phyloP scores from a whole-genome alignment of 805 yeast species.

The Wickerhamiella hasegawae region DNA sequence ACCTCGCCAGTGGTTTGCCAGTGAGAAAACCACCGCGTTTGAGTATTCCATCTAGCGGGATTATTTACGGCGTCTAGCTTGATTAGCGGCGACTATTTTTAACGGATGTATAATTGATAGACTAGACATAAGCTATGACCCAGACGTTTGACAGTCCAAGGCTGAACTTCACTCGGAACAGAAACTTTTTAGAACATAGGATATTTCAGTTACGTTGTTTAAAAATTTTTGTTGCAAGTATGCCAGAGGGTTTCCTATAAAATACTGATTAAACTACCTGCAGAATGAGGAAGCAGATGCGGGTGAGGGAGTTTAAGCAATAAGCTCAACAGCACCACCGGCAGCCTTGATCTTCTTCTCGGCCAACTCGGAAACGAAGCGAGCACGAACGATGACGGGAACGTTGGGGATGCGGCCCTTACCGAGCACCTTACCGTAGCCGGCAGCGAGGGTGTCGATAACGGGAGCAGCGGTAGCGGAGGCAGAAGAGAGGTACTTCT shows the following conservation, averaged over 20 bases:
- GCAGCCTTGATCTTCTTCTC: slow-evolving; percentile 99
- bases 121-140: no score
- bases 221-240: background rate
- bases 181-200: no score
- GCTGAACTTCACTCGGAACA: no score
- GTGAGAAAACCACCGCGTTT: no score
- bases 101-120: background rate
- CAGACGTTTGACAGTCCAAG: no score
- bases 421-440: slow-evolving; percentile 99
- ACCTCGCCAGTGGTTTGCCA: no score
- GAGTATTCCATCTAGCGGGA: no score
- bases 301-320: slow-evolving; percentile 54
- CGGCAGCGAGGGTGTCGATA: slow-evolving; percentile 97
- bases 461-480: slow-evolving; percentile 91
- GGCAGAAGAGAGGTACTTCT: slow-evolving; percentile 74
- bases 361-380: slow-evolving; percentile 98
- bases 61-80: no score
- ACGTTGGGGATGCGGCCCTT: slow-evolving; percentile 97
- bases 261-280: slow-evolving; percentile 1
- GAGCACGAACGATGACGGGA: slow-evolving; percentile 98
- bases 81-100: background rate
- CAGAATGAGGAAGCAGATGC: background rate
- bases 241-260: background rate
- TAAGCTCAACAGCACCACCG: slow-evolving; percentile 99
- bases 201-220: no score